A percentile compares a stretch with the other conserved stretches of the same genome.
phyloP scores from a whole-genome alignment of 768 basidiomycete species.

The Boletus pseudo-olivaceus region DNA sequence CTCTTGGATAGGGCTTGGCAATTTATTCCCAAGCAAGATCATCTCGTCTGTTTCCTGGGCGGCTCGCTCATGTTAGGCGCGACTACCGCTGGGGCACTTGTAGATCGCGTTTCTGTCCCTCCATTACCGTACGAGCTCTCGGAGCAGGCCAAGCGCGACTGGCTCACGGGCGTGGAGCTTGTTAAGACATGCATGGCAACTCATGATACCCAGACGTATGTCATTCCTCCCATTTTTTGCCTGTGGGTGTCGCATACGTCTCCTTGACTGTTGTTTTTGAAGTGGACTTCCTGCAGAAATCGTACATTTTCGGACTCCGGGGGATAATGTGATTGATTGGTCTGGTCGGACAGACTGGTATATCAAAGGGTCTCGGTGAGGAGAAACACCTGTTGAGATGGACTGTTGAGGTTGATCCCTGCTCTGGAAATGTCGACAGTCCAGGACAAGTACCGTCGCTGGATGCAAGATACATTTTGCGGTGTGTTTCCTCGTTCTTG shows the following conservation, averaged over 20 bases:
- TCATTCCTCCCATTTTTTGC: slow-evolving; percentile 4
- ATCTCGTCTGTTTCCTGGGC: slow-evolving; percentile 92
- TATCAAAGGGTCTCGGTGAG: slow-evolving; percentile 76
- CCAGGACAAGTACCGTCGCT: slow-evolving; percentile 41
- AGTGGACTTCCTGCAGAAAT: slow-evolving; percentile 90
- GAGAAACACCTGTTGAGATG: background rate
- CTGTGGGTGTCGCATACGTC: background rate
- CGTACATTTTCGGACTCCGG: slow-evolving; percentile 72
- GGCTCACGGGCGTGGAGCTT: slow-evolving; percentile 76
- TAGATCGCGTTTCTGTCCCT: slow-evolving; percentile 58
- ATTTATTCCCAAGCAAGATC: slow-evolving; percentile 86
- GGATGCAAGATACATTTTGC: slow-evolving; percentile 91
- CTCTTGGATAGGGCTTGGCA: slow-evolving; percentile 57
- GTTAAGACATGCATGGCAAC: slow-evolving; percentile 87
- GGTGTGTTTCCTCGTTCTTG: slow-evolving; percentile 38
- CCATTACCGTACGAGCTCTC: slow-evolving; percentile 64
- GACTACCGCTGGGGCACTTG: slow-evolving; percentile 57
- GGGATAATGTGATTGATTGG: slow-evolving; percentile 48
- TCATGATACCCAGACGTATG: slow-evolving; percentile 79
- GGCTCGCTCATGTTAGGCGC: slow-evolving; percentile 91
- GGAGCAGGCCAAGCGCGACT: slow-evolving; percentile 65
- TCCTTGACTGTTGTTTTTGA: background rate
- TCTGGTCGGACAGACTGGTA: slow-evolving; percentile 70
- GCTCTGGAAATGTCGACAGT: slow-evolving; percentile 11
- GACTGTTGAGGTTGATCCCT: background rate